Conservation (phyloP, 1,284 basidiomycete species). For the Leccinum angustisporum region DNA sequence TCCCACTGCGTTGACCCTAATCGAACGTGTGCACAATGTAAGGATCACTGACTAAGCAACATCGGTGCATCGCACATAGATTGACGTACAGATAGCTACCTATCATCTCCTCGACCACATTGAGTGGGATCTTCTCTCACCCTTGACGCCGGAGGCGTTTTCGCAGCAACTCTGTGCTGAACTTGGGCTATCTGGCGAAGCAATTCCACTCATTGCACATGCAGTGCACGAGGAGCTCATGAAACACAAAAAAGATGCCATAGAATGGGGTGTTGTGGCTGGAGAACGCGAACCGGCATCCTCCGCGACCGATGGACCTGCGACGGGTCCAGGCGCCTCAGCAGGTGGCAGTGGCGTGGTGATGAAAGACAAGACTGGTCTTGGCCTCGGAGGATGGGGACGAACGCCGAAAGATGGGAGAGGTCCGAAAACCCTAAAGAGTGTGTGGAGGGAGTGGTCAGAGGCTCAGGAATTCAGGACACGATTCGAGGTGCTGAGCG, state of each 20-base stretch:
- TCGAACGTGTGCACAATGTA: constrained; percentile 17
- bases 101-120: constrained; percentile 92
- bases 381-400: constrained; percentile 69
- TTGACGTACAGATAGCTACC: constrained; percentile 96
- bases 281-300: constrained; percentile 42
- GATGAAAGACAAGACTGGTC: constrained; percentile 76
- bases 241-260: constrained; percentile 91
- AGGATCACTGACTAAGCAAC: constrained; percentile 18
- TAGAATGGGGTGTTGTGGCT: constrained; percentile 88
- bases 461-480: constrained; percentile 92
- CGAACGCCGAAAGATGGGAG: constrained; percentile 66
- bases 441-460: constrained; percentile 94
- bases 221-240: constrained; percentile 94
- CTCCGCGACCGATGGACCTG: constrained; percentile 17
- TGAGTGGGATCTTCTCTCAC: constrained; percentile 96
- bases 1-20: constrained; percentile 15
- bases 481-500: constrained; percentile 80
- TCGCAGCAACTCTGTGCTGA: constrained; percentile 81
- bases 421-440: constrained; percentile 80
- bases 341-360: constrained; percentile 33
- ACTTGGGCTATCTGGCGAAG: constrained; percentile 86
- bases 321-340: constrained; percentile 28
- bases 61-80: constrained; percentile 47
- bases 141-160: constrained; percentile 88
- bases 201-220: constrained; percentile 85